phyloP scores from a whole-genome alignment of 495 filamentous ascomycete species.

The Penicillium coprophilum region DNA sequence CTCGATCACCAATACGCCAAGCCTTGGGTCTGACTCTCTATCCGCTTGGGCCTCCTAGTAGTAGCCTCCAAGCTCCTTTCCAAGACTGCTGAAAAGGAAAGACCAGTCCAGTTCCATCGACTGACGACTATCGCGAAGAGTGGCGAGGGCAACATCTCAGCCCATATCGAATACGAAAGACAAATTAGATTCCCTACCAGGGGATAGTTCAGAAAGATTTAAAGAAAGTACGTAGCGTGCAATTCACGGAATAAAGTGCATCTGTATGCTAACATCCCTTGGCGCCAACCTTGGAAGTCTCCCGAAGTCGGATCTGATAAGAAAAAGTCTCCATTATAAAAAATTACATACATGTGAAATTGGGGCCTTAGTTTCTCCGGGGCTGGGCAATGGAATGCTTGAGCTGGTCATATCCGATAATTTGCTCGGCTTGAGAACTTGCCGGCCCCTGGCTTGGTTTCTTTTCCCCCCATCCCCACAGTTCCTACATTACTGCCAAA shows the following conservation, averaged over 20 bases:
- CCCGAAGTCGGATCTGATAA: constrained; percentile 12
- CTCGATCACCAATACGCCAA: background rate
- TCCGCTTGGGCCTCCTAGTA: background rate
- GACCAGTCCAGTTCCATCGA: background rate
- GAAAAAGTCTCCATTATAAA: background rate
- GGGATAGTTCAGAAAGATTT: background rate
- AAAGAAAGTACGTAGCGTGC: background rate
- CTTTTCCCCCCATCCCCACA: background rate
- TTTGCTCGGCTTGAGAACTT: background rate
- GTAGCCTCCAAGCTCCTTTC: background rate
- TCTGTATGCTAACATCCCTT: background rate
- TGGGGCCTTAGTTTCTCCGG: background rate
- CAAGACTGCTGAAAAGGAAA: background rate
- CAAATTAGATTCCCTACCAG: background rate
- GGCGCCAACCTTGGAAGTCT: constrained; percentile 6
- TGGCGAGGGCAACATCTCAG: constrained; percentile 38
- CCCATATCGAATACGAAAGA: constrained; percentile 24
- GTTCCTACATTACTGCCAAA: background rate
- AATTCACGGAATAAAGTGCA: background rate
- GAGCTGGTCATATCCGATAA: background rate
- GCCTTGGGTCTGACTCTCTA: constrained; percentile 1
- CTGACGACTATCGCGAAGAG: constrained; percentile 33
- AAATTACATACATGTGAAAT: background rate
- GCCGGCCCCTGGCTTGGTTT: background rate
- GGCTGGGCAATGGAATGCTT: background rate